These are phyloP conservation scores for Euphorbia lathyris DNA, from an alignment of 345 rosid species.

Conservation along the genomic window DNA sequence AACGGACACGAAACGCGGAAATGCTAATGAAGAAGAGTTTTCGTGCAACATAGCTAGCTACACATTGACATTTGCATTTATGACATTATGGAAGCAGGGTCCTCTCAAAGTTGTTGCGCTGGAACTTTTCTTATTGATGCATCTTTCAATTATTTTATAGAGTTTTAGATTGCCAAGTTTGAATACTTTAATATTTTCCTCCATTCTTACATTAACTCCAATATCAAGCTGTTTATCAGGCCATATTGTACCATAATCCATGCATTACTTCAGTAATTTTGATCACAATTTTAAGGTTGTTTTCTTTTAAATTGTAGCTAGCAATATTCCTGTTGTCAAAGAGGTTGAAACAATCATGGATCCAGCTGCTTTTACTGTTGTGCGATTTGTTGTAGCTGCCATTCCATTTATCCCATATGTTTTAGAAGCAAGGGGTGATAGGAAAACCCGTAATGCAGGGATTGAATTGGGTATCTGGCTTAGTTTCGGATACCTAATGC, in stretches of 20 bases:
- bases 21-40: too few relatives aligned
- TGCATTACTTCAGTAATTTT: background rate
- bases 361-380: conserved; percentile 52
- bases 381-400: conserved; percentile 49
- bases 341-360: conserved; percentile 48
- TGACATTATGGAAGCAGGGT: background rate
- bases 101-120: background rate
- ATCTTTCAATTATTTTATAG: background rate
- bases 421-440: conserved; percentile 35
- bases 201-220: background rate
- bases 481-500: conserved; percentile 55
- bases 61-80: background rate
- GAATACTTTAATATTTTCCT: background rate
- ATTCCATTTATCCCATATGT: conserved; percentile 56
- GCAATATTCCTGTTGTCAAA: conserved; percentile 55
- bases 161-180: background rate
- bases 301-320: conserved; percentile 39
- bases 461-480: conserved; percentile 67
- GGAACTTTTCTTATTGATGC: background rate
- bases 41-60: too few relatives aligned
- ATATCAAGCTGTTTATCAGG: background rate
- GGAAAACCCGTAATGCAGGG: conserved; percentile 48
- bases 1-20: too few relatives aligned
- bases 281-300: background rate
- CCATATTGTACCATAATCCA: background rate